phyloP scores from a whole-genome alignment of 1,284 basidiomycete genomes.

The Tylopilus microsporus region DNA sequence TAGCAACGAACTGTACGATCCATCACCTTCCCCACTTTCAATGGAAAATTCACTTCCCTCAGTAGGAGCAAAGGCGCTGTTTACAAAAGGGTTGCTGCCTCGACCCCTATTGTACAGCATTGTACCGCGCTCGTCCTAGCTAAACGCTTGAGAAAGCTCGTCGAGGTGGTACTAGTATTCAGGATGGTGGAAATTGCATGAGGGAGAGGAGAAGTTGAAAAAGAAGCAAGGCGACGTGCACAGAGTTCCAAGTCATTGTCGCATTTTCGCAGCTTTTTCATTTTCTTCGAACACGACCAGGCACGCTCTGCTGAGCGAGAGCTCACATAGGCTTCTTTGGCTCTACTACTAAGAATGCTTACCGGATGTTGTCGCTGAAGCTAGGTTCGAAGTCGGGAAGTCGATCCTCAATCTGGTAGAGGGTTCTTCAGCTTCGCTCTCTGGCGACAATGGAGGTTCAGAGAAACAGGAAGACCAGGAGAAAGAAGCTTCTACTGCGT shows the following conservation, averaged over 20 bases:
- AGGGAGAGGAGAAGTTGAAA: slow-evolving; percentile 62
- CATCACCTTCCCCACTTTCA: slow-evolving; percentile 67
- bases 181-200: slow-evolving; percentile 47
- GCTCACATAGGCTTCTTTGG: slow-evolving; percentile 74
- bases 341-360: slow-evolving; percentile 83
- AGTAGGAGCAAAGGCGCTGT: slow-evolving; percentile 58
- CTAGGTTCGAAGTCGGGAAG: slow-evolving; percentile 82
- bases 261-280: slow-evolving; percentile 61
- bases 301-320: slow-evolving; percentile 66
- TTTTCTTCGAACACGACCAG: slow-evolving; percentile 23
- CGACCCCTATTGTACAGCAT: slow-evolving; percentile 71
- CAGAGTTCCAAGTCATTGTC: slow-evolving; percentile 79
- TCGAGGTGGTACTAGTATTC: slow-evolving; percentile 51
- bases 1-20: slow-evolving; percentile 43
- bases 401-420: slow-evolving; percentile 52
- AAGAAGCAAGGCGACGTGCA: slow-evolving; percentile 70
- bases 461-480: slow-evolving; percentile 1
- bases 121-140: slow-evolving; percentile 71
- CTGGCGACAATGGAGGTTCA: slow-evolving; percentile 10
- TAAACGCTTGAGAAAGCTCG: slow-evolving; percentile 69
- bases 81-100: slow-evolving; percentile 75
- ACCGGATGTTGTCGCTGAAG: slow-evolving; percentile 70
- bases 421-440: slow-evolving; percentile 24
- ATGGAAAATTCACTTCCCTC: slow-evolving; percentile 73
- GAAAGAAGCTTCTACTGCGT: slow-evolving; percentile 26